Conservation (phyloP, 805 yeast species). For the Starmerella geochares region DNA sequence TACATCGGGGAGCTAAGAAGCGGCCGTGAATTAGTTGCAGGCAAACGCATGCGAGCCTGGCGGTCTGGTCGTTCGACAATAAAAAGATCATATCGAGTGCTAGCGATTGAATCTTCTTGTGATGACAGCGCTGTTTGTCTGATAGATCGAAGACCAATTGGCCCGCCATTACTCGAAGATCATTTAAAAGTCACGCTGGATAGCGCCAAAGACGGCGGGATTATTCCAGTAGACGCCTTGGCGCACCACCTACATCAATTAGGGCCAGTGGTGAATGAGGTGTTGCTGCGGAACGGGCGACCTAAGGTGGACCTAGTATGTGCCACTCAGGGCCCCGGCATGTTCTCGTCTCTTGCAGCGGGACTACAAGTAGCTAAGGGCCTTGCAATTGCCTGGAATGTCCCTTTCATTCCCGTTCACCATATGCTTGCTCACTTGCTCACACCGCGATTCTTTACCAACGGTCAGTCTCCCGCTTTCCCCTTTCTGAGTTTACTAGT, state of each 20-base stretch:
- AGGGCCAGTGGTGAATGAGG: slow-evolving; percentile 41
- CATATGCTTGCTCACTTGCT: slow-evolving; percentile 93
- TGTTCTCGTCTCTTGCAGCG: slow-evolving; percentile 77
- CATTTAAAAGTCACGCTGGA: slow-evolving; percentile 59
- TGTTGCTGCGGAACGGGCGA: slow-evolving; percentile 32
- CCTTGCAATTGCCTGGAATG: slow-evolving; percentile 61
- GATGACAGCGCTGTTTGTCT: slow-evolving; percentile 90
- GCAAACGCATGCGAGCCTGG: not conserved
- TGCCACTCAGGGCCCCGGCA: slow-evolving; percentile 94
- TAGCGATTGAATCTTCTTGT: slow-evolving; percentile 88
- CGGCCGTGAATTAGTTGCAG: not conserved
- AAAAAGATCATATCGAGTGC: slow-evolving; percentile 43
- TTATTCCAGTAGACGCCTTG: slow-evolving; percentile 76
- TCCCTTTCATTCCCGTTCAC: slow-evolving; percentile 80
- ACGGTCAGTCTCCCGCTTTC: slow-evolving; percentile 50
- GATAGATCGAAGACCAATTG: slow-evolving; percentile 39
- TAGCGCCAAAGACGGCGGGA: slow-evolving; percentile 65
- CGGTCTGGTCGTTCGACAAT: not conserved
- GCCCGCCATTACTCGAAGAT: slow-evolving; percentile 43
- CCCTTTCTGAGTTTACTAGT: slow-evolving; percentile 69
- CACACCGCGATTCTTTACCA: slow-evolving; percentile 45
- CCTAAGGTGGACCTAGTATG: slow-evolving; percentile 55
- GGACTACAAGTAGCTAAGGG: slow-evolving; percentile 84
- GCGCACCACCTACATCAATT: slow-evolving; percentile 59
- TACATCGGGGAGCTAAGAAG: not conserved